A percentile compares a stretch with the other conserved stretches of the same genome.
Conservation (phyloP, 2,329 filamentous ascomycete species). For the Exophiala sideris region DNA sequence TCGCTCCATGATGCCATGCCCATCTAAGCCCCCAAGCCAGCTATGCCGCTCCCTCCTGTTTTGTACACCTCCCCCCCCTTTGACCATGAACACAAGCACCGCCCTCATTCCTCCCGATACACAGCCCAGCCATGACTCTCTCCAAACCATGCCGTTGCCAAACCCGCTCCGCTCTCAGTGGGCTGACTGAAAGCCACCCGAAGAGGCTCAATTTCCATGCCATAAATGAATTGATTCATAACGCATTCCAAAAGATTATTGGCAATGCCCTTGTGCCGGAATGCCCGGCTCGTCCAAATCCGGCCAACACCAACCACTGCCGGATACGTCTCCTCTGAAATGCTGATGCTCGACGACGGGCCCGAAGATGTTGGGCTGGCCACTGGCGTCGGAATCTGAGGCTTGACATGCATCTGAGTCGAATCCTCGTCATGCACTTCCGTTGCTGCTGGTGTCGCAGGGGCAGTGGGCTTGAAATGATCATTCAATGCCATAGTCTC, state of each 20-base stretch:
- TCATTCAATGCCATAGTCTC: slow-evolving; percentile 18
- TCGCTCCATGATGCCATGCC: too few species aligned
- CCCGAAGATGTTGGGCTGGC: slow-evolving; percentile 20
- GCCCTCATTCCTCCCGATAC: slow-evolving; percentile 47
- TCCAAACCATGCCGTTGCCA: slow-evolving; percentile 59
- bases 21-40: too few species aligned
- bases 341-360: slow-evolving; percentile 44
- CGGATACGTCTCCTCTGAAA: slow-evolving; percentile 41
- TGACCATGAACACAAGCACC: not conserved
- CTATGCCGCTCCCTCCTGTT: too few species aligned
- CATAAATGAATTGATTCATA: slow-evolving; percentile 54
- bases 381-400: slow-evolving; percentile 21
- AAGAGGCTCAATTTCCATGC: slow-evolving; percentile 53
- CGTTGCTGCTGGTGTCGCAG: slow-evolving; percentile 13
- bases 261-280: slow-evolving; percentile 57
- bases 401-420: slow-evolving; percentile 5
- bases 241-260: slow-evolving; percentile 56
- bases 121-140: slow-evolving; percentile 57
- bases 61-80: too few species aligned
- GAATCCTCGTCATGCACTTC: slow-evolving; percentile 21
- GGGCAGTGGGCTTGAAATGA: slow-evolving; percentile 8
- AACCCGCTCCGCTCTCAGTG: slow-evolving; percentile 57
- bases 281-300: slow-evolving; percentile 61
- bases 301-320: slow-evolving; percentile 62
- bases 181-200: slow-evolving; percentile 63